Evolutionary conservation across 2,329 filamentous ascomycete species (phyloP).

Genomic region (Phaeosphaeriaceae sp.): DNA sequence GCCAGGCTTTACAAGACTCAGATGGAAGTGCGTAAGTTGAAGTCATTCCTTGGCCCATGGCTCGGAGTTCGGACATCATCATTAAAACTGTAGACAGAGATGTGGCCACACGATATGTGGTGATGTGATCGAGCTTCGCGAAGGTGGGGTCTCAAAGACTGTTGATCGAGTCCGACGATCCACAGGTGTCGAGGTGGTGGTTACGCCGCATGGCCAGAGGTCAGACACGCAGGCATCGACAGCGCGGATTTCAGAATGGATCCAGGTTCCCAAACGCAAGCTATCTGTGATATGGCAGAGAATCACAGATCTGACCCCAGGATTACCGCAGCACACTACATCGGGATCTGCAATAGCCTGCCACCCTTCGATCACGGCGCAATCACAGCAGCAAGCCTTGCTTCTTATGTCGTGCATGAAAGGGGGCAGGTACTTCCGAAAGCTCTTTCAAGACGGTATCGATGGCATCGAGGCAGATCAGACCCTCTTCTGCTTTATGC

Average conservation of each 20-base stretch:
- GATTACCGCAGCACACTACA: not conserved
- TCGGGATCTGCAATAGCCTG: not conserved
- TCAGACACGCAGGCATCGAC: not conserved
- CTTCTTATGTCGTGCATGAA: constrained; percentile 19
- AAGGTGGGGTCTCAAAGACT: constrained; percentile 9
- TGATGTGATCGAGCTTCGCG: constrained; percentile 12
- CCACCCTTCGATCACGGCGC: not conserved
- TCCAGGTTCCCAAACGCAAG: not conserved
- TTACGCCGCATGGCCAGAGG: not conserved
- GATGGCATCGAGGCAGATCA: constrained; percentile 16
- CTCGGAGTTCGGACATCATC: not conserved
- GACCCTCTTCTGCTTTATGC: constrained; percentile 22
- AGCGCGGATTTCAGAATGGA: not conserved
- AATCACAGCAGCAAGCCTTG: constrained; percentile 6
- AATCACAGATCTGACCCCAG: not conserved
- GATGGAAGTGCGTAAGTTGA: constrained; percentile 24
- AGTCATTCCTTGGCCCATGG: not conserved
- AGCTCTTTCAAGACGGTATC: constrained; percentile 20
- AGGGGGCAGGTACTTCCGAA: constrained; percentile 6
- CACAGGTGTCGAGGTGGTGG: not conserved
- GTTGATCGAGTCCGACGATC: constrained; percentile 1
- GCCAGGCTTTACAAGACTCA: constrained; percentile 5
- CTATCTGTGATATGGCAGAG: not conserved
- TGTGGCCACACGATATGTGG: constrained; percentile 14
- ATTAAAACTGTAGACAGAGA: constrained; percentile 3